Percentiles rank a stretch among this genome's conserved stretches.
phyloP scores from a whole-genome alignment of 305 asterid genomes.

The Plantago lanceolata region DNA sequence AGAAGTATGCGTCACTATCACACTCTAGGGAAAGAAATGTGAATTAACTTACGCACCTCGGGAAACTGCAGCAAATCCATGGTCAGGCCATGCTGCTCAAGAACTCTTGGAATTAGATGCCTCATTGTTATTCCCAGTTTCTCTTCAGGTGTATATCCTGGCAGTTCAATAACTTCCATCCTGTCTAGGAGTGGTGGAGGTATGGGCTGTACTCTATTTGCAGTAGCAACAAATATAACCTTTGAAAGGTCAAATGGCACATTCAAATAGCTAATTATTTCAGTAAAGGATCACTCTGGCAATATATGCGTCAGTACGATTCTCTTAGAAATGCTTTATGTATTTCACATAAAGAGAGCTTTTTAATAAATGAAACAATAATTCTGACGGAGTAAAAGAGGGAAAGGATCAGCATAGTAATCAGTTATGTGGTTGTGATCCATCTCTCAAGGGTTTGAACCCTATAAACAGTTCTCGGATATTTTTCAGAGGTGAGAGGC shows the following conservation, averaged over 20 bases:
- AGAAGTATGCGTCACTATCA: slow-evolving; percentile 17
- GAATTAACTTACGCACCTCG: slow-evolving; percentile 57
- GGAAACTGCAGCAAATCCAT: slow-evolving; percentile 89
- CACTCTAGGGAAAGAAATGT: slow-evolving; percentile 25
- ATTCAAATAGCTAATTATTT: slow-evolving; percentile 71
- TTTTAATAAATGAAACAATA: not conserved
- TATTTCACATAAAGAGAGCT: not conserved
- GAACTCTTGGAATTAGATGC: slow-evolving; percentile 92
- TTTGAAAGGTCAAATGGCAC: slow-evolving; percentile 97
- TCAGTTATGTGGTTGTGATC: not conserved
- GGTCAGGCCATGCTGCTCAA: slow-evolving; percentile 93
- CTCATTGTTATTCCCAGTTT: slow-evolving; percentile 84
- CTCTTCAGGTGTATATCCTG: slow-evolving; percentile 99
- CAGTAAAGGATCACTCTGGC: slow-evolving; percentile 52
- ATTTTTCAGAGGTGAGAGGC: not conserved
- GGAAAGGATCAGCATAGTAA: not conserved
- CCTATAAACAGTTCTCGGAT: not conserved
- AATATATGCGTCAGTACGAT: slow-evolving; percentile 13
- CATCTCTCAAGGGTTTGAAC: not conserved
- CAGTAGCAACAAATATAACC: slow-evolving; percentile 97
- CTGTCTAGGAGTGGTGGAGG: slow-evolving; percentile 95
- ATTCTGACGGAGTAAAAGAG: not conserved
- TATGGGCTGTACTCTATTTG: slow-evolving; percentile 87
- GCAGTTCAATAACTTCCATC: slow-evolving; percentile 98
- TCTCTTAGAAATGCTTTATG: slow-evolving; percentile 1